Percentiles rank a stretch among this genome's conserved stretches.
phyloP scores from a whole-genome alignment of 2,329 filamentous ascomycete species.

The Lasiodiplodia citricola region DNA sequence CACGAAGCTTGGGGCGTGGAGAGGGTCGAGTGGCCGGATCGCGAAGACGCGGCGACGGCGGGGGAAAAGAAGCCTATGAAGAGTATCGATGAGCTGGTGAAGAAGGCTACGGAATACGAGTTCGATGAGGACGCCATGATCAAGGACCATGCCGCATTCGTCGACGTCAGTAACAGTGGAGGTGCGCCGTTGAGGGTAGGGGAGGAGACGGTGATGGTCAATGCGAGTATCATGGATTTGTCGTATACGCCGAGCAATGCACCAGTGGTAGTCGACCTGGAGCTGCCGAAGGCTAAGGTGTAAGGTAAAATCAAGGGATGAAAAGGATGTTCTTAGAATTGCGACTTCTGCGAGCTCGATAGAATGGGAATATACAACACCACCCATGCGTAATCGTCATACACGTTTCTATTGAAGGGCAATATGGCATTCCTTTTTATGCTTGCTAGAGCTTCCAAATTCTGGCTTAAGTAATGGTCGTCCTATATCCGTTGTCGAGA shows the following conservation, averaged over 20 bases:
- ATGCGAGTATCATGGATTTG: conserved; percentile 62
- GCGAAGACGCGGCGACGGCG: conserved; percentile 23
- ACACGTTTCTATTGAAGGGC: not conserved
- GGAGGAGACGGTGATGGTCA: conserved; percentile 62
- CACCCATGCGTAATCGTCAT: not conserved
- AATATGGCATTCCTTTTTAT: not conserved
- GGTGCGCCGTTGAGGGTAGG: conserved; percentile 48
- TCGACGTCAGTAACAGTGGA: conserved; percentile 39
- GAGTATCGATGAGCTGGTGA: not conserved
- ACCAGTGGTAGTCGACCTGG: conserved; percentile 63
- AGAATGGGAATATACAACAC: not conserved
- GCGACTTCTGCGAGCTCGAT: not conserved
- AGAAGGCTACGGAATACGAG: conserved; percentile 19
- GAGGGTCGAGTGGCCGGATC: conserved; percentile 45
- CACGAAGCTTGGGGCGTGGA: conserved; percentile 56
- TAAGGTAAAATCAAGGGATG: not conserved
- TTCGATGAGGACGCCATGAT: conserved; percentile 32
- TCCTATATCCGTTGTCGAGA: not conserved
- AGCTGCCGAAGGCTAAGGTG: conserved; percentile 36
- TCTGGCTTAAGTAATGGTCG: not conserved
- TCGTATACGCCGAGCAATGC: conserved; percentile 56
- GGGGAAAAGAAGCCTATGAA: not conserved
- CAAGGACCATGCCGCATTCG: conserved; percentile 35
- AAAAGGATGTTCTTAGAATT: not conserved
- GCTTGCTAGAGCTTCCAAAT: not conserved